Evolutionary conservation across 106 monocot genomes (phyloP).

Genomic region (Chionographis japonica): DNA sequence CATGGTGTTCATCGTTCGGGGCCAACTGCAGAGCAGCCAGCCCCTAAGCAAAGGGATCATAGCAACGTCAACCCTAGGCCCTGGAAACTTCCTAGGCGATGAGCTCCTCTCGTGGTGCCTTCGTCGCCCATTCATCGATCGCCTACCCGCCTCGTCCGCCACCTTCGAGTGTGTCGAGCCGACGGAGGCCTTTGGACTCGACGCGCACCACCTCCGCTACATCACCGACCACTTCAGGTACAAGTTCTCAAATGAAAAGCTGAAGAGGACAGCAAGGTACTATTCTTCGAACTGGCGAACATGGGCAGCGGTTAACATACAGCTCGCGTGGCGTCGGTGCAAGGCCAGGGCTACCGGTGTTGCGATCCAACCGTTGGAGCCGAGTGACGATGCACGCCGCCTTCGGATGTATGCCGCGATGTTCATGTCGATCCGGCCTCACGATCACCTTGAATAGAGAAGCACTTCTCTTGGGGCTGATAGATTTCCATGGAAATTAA

Average conservation of each 20-base stretch:
- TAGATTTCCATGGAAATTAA: too few species aligned
- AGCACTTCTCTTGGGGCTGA: too few species aligned
- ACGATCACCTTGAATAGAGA: constrained; percentile 78
- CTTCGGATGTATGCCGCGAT: constrained; percentile 67
- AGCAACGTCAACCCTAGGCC: constrained; percentile 61
- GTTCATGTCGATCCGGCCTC: constrained; percentile 83
- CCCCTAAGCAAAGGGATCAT: constrained; percentile 53
- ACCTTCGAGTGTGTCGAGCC: constrained; percentile 62
- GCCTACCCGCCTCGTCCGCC: constrained; percentile 68
- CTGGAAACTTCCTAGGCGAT: constrained; percentile 75
- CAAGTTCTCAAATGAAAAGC: constrained; percentile 78
- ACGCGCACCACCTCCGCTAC: constrained; percentile 61
- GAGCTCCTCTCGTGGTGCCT: constrained; percentile 97
- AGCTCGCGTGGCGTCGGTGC: constrained; percentile 72
- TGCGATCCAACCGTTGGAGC: background rate
- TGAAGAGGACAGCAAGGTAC: constrained; percentile 75
- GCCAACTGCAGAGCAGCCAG: constrained; percentile 60
- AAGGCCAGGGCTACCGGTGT: constrained; percentile 18
- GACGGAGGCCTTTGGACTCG: constrained; percentile 64
- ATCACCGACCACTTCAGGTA: constrained; percentile 92
- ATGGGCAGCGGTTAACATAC: constrained; percentile 91
- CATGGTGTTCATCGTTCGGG: constrained; percentile 75
- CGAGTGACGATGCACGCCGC: constrained; percentile 42
- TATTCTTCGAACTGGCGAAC: constrained; percentile 89
- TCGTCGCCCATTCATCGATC: constrained; percentile 72